These are phyloP conservation scores for Russula ochroleuca DNA, from an alignment of 768 basidiomycete genomes.

Conservation along the genomic window DNA sequence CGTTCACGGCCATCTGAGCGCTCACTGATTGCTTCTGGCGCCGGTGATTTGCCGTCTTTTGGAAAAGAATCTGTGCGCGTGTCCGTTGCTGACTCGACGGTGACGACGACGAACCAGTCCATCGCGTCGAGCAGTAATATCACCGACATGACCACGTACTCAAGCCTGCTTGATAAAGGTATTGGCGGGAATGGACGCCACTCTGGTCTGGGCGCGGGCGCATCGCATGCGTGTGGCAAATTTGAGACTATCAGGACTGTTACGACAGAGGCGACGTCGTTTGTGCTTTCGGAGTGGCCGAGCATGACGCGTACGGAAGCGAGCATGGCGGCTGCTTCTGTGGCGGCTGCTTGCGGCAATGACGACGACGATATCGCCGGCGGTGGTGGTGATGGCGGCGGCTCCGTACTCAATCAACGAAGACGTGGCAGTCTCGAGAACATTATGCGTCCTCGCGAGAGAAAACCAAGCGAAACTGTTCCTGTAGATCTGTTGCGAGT, in stretches of 20 bases:
- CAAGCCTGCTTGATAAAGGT: slow-evolving; percentile 54
- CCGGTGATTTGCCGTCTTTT: slow-evolving; percentile 14
- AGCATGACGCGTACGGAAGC: slow-evolving; percentile 66
- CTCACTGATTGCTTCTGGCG: slow-evolving; percentile 1
- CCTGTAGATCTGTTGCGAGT: slow-evolving; percentile 61
- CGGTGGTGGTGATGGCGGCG: background rate
- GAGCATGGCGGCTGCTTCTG: slow-evolving; percentile 40
- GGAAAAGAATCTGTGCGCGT: slow-evolving; percentile 23
- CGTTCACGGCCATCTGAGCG: slow-evolving; percentile 38
- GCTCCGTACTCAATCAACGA: slow-evolving; percentile 4
- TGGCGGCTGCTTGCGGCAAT: slow-evolving; percentile 48
- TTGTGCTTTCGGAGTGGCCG: slow-evolving; percentile 49
- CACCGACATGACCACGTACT: slow-evolving; percentile 53
- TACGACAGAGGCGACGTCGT: slow-evolving; percentile 74
- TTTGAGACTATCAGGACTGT: slow-evolving; percentile 80
- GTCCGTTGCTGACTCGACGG: slow-evolving; percentile 41
- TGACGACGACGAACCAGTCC: slow-evolving; percentile 54
- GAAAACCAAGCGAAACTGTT: slow-evolving; percentile 59
- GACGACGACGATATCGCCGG: slow-evolving; percentile 37
- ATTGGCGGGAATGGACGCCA: slow-evolving; percentile 35
- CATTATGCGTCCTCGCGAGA: slow-evolving; percentile 42
- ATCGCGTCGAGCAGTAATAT: slow-evolving; percentile 52
- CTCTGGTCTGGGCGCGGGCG: slow-evolving; percentile 2
- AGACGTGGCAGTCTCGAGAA: slow-evolving; percentile 29
- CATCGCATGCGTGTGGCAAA: slow-evolving; percentile 42